Evolutionary conservation across 768 basidiomycete species (phyloP).

Genomic region (Holtermannia corniformis): DNA sequence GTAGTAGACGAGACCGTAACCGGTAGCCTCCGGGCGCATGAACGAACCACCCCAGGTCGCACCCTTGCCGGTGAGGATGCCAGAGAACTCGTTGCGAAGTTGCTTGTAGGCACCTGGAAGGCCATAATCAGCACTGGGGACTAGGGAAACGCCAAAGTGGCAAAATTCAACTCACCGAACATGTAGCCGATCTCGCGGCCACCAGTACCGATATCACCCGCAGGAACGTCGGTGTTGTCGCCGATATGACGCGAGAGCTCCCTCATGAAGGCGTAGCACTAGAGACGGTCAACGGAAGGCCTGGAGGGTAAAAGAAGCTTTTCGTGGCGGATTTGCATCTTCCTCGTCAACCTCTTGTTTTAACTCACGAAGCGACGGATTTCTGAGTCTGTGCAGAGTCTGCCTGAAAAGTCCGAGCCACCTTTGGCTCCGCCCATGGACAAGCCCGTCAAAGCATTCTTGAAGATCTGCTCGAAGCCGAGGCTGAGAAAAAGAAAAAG

Average conservation of each 20-base stretch:
- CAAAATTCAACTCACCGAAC: no score
- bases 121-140: no score
- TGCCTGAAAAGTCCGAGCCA: constrained; percentile 71
- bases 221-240: constrained; percentile 63
- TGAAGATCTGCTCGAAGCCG: constrained; percentile 72
- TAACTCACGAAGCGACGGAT: constrained; percentile 55
- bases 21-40: constrained; percentile 65
- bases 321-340: neutral
- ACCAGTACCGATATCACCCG: constrained; percentile 59
- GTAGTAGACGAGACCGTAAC: constrained; percentile 68
- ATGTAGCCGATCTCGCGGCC: constrained; percentile 66
- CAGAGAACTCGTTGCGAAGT: constrained; percentile 58
- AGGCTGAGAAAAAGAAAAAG: constrained; percentile 45
- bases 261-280: constrained; percentile 55
- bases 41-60: constrained; percentile 59
- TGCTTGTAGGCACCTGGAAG: constrained; percentile 60
- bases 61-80: constrained; percentile 64
- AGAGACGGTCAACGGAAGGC: neutral
- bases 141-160: no score
- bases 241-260: constrained; percentile 67
- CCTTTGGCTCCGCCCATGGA: constrained; percentile 74
- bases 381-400: constrained; percentile 66
- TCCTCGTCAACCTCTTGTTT: neutral
- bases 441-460: constrained; percentile 67
- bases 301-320: neutral